Percentiles rank a stretch among this genome's conserved stretches.
Evolutionary conservation across 2,329 filamentous ascomycete species (phyloP).

Genomic region (Phoma herbarum): DNA sequence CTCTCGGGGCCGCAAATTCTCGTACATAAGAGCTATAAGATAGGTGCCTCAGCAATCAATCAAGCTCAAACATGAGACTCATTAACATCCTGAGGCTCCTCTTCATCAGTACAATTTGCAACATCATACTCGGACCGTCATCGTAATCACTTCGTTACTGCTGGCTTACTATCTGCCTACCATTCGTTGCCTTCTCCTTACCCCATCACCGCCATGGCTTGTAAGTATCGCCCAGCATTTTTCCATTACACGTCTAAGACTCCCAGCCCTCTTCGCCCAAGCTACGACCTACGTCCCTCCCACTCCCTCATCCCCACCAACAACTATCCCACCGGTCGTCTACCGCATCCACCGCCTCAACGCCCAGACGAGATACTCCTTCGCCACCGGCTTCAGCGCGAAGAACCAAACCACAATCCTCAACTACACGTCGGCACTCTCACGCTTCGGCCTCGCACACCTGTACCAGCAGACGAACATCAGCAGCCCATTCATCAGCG

Average conservation of each 20-base stretch:
- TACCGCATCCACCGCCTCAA: slow-evolving; percentile 43
- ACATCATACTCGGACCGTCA: neutral
- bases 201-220: slow-evolving; percentile 22
- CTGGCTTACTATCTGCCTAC: neutral
- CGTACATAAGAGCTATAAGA: neutral
- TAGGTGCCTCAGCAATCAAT: neutral
- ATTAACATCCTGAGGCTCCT: neutral
- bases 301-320: slow-evolving; percentile 25
- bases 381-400: slow-evolving; percentile 42
- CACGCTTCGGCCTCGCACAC: slow-evolving; percentile 43
- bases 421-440: slow-evolving; percentile 33
- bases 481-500: slow-evolving; percentile 44
- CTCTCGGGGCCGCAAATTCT: neutral
- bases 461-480: slow-evolving; percentile 48
- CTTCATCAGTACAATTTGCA: neutral
- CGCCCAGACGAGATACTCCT: slow-evolving; percentile 45
- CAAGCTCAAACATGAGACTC: neutral
- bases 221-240: slow-evolving; percentile 10
- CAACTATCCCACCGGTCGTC: slow-evolving; percentile 37
- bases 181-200: neutral
- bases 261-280: slow-evolving; percentile 24
- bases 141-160: neutral
- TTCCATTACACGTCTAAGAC: neutral
- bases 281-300: slow-evolving; percentile 8
- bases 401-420: slow-evolving; percentile 50